Base-by-base conservation (phyloP, 441 rosid species). In the Arabidopsis lyrata region DNA sequence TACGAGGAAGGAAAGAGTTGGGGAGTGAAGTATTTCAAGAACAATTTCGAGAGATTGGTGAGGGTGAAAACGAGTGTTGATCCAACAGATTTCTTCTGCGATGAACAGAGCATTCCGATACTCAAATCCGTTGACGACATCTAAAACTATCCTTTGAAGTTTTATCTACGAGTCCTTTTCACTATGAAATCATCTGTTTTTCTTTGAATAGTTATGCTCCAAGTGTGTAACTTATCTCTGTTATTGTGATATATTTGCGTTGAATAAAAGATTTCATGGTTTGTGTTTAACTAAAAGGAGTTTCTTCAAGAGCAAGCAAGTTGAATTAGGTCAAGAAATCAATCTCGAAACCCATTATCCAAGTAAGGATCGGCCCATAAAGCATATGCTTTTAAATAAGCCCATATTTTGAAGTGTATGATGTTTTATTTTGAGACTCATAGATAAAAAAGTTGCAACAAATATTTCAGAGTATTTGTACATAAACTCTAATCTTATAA, bases 231-330 rank as follows among this genome's bases (percentile, higher is more conserved):
- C 8, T 14, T 29, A 6, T 54, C 16, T 53, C 42, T 34, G 59
- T 36, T n/a, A 1, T 35, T 56, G 38, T 41, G 15, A 41, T 11
- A 41, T 6, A 38, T 20, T 4, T 15, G 18, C 34, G 68, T 47
- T 64, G 68, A 64, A 64, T 63, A 63, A 63, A 31, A 32, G 24
- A 47, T 5, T 47, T 15, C 29, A 63, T 31, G 42, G 15, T 49
- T 13, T 48, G 20, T 50, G 59, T 35, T 50, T 16, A 34, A 22
- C 7, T 48, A 14, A 20, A 12, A 32, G 14, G 12, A 32, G 57
- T 34, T 44, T 63, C 58, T 44, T 45, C 41, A 45, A 45, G 55
- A 15, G 32, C 18, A 49, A 65, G 70, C 47, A 34, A 49, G 69
- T 41, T 5, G 6, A 13, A 11, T 12, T 41, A 41, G n/a, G 13